Base-by-base conservation (phyloP, 2,329 filamentous ascomycete genomes). In the Diaporthe aspalathi region DNA sequence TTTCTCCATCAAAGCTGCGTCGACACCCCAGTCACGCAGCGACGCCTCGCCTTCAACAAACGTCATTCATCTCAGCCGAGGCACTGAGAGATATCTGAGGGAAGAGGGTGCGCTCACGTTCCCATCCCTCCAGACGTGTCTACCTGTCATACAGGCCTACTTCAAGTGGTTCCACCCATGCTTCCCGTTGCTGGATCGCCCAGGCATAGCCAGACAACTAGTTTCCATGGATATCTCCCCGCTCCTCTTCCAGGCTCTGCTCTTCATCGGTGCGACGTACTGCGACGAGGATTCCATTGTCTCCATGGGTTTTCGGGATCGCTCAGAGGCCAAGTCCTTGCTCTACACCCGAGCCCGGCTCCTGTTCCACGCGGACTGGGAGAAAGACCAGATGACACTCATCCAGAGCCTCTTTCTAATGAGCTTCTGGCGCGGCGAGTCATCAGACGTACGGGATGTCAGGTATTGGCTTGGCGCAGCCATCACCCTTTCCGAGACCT, bases 101-200 rank as follows among this genome's bases (percentile, higher is more conserved):
- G 74, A 76, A 12, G 74, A 76, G 50, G 74, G 74, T 20, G 74
- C 74, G 3, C 68, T 76, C 45, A 74, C 70, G 29, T 74, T 74
- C 38, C 74, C 74, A 8, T 73, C 74, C 29, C 67, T 72, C 49
- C 70, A 73, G 60, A 75, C 67, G 20, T 75, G 70, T 40, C 65
- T 76, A 12, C 73, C 74, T 9, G 74, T 73, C 2, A 24, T 79
- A 74, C 22, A 75, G 75, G 17, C 76, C 75, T 0, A 78, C 67
- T 72, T 70, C 60, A 60, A 27, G 24, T 72, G 70, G 70, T 72
- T 72, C 22, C 71, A 72, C 16, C 71, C 71, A 11, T 72, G 71
- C 35, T 72, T 72, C 24, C 67, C 71, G 2, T 54, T 72, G 6
- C 53, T 72, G 67, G 71, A 67, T 50, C 71, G 71, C 22, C 67